These are phyloP conservation scores for Isatis lusitanica DNA, from an alignment of 441 rosid genomes.

Conservation along the genomic window DNA sequence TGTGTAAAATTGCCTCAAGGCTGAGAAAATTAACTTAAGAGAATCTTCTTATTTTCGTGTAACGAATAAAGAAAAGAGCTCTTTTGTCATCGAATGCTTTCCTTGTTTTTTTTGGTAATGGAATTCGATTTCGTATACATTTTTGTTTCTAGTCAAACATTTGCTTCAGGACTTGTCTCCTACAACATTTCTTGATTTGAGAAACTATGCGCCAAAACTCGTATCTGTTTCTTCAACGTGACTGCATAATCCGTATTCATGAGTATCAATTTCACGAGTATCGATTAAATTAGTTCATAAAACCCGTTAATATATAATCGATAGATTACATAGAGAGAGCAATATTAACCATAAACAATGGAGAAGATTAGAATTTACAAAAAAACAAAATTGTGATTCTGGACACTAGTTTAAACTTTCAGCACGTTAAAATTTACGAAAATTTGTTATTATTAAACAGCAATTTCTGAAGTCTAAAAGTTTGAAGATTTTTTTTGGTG, in stretches of 20 bases:
- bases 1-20: not conserved
- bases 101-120: not conserved
- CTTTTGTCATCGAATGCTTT: slow-evolving; percentile 10
- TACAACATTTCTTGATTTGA: not conserved
- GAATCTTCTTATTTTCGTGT: slow-evolving; percentile 2
- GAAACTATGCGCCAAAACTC: not conserved
- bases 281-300: not conserved
- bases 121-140: not conserved
- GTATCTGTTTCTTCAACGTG: no score
- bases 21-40: not conserved
- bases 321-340: no score
- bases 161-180: not conserved
- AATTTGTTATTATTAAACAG: no score
- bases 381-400: not conserved
- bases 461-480: no score
- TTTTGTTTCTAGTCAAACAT: not conserved
- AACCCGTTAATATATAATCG: no score
- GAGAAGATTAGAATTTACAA: no score
- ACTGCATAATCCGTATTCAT: not conserved
- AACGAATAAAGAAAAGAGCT: not conserved
- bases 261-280: no score
- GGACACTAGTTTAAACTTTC: no score
- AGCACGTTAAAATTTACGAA: no score
- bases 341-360: not conserved
- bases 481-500: no score